Evolutionary conservation across 805 yeast genomes (phyloP).

Genomic region (Cyberlindnera suaveolens): DNA sequence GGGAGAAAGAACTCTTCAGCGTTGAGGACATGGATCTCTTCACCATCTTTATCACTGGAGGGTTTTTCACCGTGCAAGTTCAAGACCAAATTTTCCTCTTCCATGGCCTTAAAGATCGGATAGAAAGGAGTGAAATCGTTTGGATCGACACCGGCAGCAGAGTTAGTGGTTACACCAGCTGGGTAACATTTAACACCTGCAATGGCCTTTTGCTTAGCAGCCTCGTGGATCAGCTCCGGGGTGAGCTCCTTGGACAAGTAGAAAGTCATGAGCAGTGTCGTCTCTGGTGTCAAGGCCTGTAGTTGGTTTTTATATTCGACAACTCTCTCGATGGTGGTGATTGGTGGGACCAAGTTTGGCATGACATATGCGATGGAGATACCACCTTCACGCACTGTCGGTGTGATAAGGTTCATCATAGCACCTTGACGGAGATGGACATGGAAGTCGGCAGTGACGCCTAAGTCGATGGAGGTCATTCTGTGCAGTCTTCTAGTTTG

Average conservation of each 20-base stretch:
- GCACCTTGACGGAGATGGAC: conserved; percentile 92
- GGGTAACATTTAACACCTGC: conserved; percentile 96
- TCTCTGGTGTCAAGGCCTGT: conserved; percentile 63
- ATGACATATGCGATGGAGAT: conserved; percentile 85
- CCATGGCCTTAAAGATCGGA: conserved; percentile 86
- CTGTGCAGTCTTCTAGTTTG: not conserved
- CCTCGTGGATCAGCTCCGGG: conserved; percentile 77
- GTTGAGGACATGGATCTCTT: conserved; percentile 81
- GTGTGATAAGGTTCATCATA: conserved; percentile 89
- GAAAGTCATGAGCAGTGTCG: conserved; percentile 88
- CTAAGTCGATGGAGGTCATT: conserved; percentile 35
- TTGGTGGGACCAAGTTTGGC: conserved; percentile 95
- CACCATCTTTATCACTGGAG: conserved; percentile 42
- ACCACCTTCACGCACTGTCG: conserved; percentile 88
- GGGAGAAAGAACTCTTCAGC: conserved; percentile 94
- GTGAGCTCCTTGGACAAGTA: conserved; percentile 75
- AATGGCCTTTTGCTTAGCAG: conserved; percentile 62
- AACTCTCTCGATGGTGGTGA: conserved; percentile 71
- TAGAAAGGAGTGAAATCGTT: conserved; percentile 85
- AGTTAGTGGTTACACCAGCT: conserved; percentile 98
- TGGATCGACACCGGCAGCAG: conserved; percentile 86
- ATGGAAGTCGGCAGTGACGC: conserved; percentile 85
- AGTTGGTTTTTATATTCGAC: conserved; percentile 60
- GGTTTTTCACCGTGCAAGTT: conserved; percentile 97
- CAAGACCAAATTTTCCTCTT: conserved; percentile 66